Evolutionary conservation across 257 asterid genomes (phyloP), one percentile per base, ranked within the genome.

Genomic region (Sherardia arvensis): DNA sequence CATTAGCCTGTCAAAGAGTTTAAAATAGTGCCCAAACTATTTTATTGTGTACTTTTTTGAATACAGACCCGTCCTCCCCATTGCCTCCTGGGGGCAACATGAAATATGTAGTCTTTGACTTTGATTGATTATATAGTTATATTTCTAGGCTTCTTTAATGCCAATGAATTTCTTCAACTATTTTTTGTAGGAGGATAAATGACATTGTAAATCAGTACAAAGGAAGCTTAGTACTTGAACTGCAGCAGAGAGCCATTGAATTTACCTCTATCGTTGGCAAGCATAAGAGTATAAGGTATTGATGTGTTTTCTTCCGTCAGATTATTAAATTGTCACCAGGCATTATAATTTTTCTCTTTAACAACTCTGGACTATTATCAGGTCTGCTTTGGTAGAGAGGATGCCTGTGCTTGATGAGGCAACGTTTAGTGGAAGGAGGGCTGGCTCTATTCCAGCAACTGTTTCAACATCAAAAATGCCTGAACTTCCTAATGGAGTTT

Each of bases 321-420:
- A 34, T 34, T 43, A 3, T 38, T 43, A 4, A 14, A 43, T 43
- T 43, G n/a, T 3, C 51, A 1, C 51, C n/a, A 43, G 17, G 15
- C 66, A 69, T 15, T 15, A 11, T 15, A 25, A 20, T 8, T 22
- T 66, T 20, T 26, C 32, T 38, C 36, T 51, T 62, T 53, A 59
- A 65, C 62, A 34, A 60, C 27, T 64, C 69, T 73, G 38, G 71
- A 60, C 55, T 73, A 57, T 53, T 62, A 69, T 69, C 84, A 93
- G 99, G 80, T 75, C 99, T 66, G 72, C 84, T 30, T 80, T 93
- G 74, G 94, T 90, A 36, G 99, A 93, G 78, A 86, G 92, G 75
- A 90, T 90, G 96, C 99, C 99, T 29, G 94, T 81, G 65, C 95
- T 93, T 38, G 97, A 93, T 69, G 99, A 90, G 76, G 89, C 95